Evolutionary conservation across 129 eudicot genomes (phyloP).

Genomic region (Chrysanthemum seticuspe): DNA sequence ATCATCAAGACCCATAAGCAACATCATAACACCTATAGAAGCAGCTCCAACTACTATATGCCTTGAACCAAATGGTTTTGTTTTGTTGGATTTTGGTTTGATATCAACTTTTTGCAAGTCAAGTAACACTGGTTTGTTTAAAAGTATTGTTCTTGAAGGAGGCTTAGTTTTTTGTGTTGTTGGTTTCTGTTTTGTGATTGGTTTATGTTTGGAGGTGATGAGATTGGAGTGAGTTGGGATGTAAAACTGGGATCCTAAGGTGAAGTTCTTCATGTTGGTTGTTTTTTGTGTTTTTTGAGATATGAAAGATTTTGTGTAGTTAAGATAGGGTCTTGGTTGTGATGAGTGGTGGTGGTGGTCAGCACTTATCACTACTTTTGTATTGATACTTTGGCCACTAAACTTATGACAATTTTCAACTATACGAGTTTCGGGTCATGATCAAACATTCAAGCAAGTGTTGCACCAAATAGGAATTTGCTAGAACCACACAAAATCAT

Average conservation of each 20-base stretch:
- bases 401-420: too few species aligned
- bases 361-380: too few species aligned
- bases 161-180: conserved; percentile 21
- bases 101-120: conserved; percentile 24
- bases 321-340: conserved; percentile 9
- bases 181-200: conserved; percentile 12
- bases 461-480: too few species aligned
- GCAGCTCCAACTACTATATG: conserved; percentile 53
- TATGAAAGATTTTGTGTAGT: conserved; percentile 2
- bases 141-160: conserved; percentile 20
- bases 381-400: too few species aligned
- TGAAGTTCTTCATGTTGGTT: conserved; percentile 39
- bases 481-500: too few species aligned
- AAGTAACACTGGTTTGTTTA: conserved; percentile 17
- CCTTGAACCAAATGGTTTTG: conserved; percentile 38
- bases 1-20: conserved; percentile 70
- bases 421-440: too few species aligned
- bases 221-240: conserved; percentile 35
- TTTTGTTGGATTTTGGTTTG: conserved; percentile 27
- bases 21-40: conserved; percentile 55
- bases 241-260: conserved; percentile 40
- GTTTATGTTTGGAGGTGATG: conserved; percentile 27
- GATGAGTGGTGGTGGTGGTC: conserved; percentile 31
- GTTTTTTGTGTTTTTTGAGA: conserved; percentile 21
- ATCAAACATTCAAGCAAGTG: too few species aligned